A percentile compares a stretch with the other conserved stretches of the same genome.
Conservation (phyloP, 768 basidiomycete species). For the Dentipellis fragilis region DNA sequence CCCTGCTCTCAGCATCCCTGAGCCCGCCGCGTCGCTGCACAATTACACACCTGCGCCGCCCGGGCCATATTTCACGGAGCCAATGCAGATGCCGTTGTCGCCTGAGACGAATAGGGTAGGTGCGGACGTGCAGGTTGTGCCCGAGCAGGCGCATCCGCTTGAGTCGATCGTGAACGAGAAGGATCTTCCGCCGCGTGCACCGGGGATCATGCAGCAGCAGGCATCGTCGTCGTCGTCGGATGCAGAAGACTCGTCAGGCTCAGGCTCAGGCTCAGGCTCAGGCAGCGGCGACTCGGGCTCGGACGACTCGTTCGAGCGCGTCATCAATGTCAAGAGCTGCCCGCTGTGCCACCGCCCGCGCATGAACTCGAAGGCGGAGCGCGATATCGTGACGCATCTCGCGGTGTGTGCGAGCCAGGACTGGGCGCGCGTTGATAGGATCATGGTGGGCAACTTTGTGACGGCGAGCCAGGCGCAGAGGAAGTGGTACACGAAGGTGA, state of each 20-base stretch:
- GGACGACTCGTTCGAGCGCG: conserved; percentile 54
- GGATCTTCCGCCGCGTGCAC: background rate
- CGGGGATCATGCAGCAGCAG: conserved; percentile 15
- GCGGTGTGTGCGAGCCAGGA: conserved; percentile 92
- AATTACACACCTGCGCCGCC: background rate
- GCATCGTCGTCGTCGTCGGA: conserved; percentile 38
- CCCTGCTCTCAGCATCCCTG: conserved; percentile 25
- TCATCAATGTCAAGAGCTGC: conserved; percentile 93
- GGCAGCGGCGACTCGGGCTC: background rate
- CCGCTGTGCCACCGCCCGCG: conserved; percentile 88
- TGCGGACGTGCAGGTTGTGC: background rate
- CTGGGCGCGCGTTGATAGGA: conserved; percentile 81
- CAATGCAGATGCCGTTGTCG: background rate
- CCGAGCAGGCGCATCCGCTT: background rate
- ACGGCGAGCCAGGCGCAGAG: conserved; percentile 92
- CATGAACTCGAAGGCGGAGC: conserved; percentile 76
- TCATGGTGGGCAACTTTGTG: conserved; percentile 91
- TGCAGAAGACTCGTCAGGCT: conserved; percentile 32
- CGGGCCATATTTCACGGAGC: conserved; percentile 1
- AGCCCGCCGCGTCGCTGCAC: conserved; percentile 8
- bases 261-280: conserved; percentile 16
- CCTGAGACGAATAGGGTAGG: background rate
- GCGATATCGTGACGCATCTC: conserved; percentile 92
- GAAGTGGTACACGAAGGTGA: conserved; percentile 92
- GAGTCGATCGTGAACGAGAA: background rate